Evolutionary conservation across 768 basidiomycete species (phyloP).

Genomic region (Aureoboletus auriporus): DNA sequence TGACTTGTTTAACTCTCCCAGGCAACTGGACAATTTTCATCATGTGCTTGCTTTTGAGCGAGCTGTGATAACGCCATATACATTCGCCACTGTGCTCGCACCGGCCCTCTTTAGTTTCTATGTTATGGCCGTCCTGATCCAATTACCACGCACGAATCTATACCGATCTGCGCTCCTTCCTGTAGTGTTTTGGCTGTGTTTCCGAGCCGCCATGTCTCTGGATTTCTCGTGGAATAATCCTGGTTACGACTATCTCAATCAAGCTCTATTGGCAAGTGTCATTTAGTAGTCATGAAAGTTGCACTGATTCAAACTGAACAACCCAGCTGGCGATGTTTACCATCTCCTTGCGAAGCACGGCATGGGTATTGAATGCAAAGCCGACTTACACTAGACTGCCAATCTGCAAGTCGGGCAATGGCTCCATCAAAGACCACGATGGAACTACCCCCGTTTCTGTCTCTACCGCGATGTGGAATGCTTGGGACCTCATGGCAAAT

Average conservation of each 20-base stretch:
- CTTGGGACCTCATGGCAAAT: constrained; percentile 23
- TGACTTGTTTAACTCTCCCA: constrained; percentile 6
- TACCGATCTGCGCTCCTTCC: constrained; percentile 48
- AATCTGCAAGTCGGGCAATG: neutral
- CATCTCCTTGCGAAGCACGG: constrained; percentile 20
- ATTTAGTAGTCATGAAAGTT: no score
- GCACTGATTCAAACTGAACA: neutral
- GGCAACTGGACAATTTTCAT: constrained; percentile 7
- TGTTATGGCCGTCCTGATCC: constrained; percentile 49
- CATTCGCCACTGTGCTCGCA: constrained; percentile 35
- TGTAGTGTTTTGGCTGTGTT: constrained; percentile 41
- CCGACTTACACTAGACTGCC: constrained; percentile 13
- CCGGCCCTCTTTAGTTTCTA: constrained; percentile 46
- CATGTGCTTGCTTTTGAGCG: constrained; percentile 14
- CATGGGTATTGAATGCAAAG: constrained; percentile 15
- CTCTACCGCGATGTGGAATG: constrained; percentile 22
- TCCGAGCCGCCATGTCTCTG: constrained; percentile 32
- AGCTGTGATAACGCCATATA: constrained; percentile 17
- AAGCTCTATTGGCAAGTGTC: constrained; percentile 18
- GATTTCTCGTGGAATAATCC: constrained; percentile 20
- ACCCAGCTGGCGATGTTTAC: constrained; percentile 22
- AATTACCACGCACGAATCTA: constrained; percentile 40
- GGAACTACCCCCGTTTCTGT: constrained; percentile 1
- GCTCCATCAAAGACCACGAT: neutral
- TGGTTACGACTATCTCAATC: constrained; percentile 16